These are phyloP conservation scores for Phytophthora pisi DNA, from an alignment of 352 stramenopile genomes.

Conservation along the genomic window DNA sequence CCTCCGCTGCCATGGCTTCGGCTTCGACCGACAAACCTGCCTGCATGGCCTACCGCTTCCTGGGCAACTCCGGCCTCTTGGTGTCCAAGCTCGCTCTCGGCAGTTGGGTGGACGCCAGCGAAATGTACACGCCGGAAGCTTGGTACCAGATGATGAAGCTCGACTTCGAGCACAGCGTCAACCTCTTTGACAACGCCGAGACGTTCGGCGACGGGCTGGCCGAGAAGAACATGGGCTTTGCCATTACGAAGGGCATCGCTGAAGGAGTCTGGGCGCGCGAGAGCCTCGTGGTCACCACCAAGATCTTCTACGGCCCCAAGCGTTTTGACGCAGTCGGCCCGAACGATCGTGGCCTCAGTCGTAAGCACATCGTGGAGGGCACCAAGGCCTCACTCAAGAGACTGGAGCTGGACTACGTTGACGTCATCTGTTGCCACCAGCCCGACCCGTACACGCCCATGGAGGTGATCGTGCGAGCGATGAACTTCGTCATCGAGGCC, in stretches of 20 bases:
- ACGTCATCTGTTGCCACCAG: constrained; percentile 47
- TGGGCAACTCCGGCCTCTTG: constrained; percentile 32
- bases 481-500: constrained; percentile 49
- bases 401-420: constrained; percentile 42
- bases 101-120: constrained; percentile 31
- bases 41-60: constrained; percentile 24
- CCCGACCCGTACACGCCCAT: constrained; percentile 41
- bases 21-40: neutral
- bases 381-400: constrained; percentile 41
- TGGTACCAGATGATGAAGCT: constrained; percentile 38
- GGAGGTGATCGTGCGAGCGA: constrained; percentile 53
- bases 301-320: constrained; percentile 39
- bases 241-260: constrained; percentile 17
- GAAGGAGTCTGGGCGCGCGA: constrained; percentile 35
- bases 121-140: constrained; percentile 22
- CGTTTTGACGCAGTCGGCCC: neutral
- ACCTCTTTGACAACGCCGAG: constrained; percentile 57
- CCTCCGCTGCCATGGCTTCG: constrained; percentile 1
- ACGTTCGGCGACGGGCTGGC: constrained; percentile 32
- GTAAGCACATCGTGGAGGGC: constrained; percentile 59
- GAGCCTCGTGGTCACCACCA: constrained; percentile 55
- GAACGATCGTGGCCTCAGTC: constrained; percentile 38
- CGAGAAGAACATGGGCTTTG: constrained; percentile 36
- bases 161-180: constrained; percentile 41
- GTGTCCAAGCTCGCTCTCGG: constrained; percentile 47